Evolutionary conservation across 1,284 basidiomycete genomes (phyloP), one percentile per base, ranked within the genome.

Genomic region (Amylostereum areolatum): DNA sequence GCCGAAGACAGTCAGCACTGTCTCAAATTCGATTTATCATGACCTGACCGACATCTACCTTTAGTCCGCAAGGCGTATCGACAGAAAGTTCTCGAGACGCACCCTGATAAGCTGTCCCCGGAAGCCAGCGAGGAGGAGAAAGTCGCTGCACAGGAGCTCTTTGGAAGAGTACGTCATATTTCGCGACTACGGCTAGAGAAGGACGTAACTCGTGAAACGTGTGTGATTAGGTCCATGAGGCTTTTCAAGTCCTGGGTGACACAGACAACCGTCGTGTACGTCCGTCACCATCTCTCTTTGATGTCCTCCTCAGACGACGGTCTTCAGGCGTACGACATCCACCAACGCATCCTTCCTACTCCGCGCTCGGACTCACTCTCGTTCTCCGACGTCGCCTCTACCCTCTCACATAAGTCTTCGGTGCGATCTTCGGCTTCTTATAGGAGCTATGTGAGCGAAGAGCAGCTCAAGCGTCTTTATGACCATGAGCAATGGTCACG

Each of bases 31-130:
- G 18, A 18, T 18, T 18, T 18, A 18, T 18, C 18, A 18, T 18
- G 18, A 18, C 43, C 48, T 37, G 45, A 25, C 36, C 18, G 18
- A 18, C 43, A 31, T 36, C 37, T 10, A 31, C 9, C n/a, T 5
- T 46, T 57, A 83, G 81, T 84, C 50, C 75, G 80, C 55, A 81
- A 76, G 57, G 81, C 80, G 32, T 83, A 83, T 67, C 81, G 77
- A 66, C 71, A 74, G 56, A 73, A 68, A 60, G 77, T 78, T 3
- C 64, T 84, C 29, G 67, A 75, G 52, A 82, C 79, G 5, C 81
- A 84, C 57, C 81, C 81, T 57, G 67, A 69, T 52, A 69, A 67
- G 48, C 58, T 68, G 27, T 57, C 62, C 9, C 60, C 56, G 27
- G 60, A 62, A 35, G 61, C 64, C 12, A 59, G 59, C 39, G 65